Evolutionary conservation across 2,329 filamentous ascomycete species (phyloP).

Genomic region (Chaetomiaceae sp.): DNA sequence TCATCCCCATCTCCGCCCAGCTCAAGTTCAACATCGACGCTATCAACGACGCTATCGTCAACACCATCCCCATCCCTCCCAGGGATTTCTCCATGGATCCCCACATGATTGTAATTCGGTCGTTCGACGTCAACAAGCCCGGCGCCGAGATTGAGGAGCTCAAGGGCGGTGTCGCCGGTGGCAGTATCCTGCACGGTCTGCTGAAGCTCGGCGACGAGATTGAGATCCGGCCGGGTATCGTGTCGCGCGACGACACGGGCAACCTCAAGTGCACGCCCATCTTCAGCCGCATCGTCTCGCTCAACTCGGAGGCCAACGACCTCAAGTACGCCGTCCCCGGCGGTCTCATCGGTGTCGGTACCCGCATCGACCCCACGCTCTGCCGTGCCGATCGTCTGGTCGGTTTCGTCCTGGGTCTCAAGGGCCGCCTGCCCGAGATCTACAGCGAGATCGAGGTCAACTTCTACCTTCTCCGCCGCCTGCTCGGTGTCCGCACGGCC

Average conservation of each 20-base stretch:
- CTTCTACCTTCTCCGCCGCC: constrained; percentile 92
- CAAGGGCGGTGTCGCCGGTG: constrained; percentile 97
- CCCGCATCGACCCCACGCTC: constrained; percentile 92
- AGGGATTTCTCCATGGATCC: constrained; percentile 89
- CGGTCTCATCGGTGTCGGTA: constrained; percentile 97
- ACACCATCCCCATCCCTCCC: constrained; percentile 86
- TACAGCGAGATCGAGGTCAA: constrained; percentile 99
- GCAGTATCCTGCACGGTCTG: constrained; percentile 92
- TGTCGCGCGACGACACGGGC: constrained; percentile 89
- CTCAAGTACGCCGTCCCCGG: constrained; percentile 97
- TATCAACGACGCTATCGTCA: constrained; percentile 92
- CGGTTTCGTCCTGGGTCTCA: constrained; percentile 93
- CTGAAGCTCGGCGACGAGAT: constrained; percentile 97
- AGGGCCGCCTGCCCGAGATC: constrained; percentile 89
- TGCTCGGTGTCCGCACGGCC: constrained; percentile 94
- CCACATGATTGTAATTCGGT: constrained; percentile 99
- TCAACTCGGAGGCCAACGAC: constrained; percentile 97
- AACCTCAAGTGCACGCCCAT: constrained; percentile 96
- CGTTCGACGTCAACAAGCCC: constrained; percentile 99
- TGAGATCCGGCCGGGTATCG: constrained; percentile 97
- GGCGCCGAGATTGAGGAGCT: constrained; percentile 97
- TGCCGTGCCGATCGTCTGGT: constrained; percentile 99
- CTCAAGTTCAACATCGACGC: constrained; percentile 99
- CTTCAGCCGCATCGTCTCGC: constrained; percentile 87
- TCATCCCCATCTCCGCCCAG: constrained; percentile 96